These are phyloP conservation scores for Lachnellula arida DNA, from an alignment of 2,329 filamentous ascomycete species.

Conservation along the genomic window DNA sequence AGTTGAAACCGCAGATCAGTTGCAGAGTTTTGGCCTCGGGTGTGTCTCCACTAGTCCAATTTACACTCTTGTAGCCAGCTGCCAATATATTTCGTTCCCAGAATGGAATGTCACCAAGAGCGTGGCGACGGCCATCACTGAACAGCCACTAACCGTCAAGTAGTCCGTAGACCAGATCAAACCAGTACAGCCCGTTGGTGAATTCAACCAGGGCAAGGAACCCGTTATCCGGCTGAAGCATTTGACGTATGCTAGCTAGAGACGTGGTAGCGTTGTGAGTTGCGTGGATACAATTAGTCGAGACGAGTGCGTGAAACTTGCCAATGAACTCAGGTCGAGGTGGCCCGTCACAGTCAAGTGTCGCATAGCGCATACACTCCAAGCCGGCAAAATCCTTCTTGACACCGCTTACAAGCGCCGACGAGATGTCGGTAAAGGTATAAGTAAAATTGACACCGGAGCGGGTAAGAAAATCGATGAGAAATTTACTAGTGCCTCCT, in stretches of 20 bases:
- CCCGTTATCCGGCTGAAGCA: constrained; percentile 8
- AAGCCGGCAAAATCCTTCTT: constrained; percentile 5
- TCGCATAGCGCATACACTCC: constrained; percentile 7
- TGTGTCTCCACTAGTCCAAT: not conserved
- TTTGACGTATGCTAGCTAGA: constrained; percentile 3
- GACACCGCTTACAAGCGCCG: constrained; percentile 21
- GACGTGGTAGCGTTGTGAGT: constrained; percentile 7
- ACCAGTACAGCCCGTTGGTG: constrained; percentile 18
- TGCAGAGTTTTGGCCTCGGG: not conserved
- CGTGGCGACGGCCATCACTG: constrained; percentile 18
- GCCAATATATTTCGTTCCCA: constrained; percentile 12
- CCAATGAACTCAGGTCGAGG: constrained; percentile 6
- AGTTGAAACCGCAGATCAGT: not conserved
- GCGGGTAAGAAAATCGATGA: constrained; percentile 28
- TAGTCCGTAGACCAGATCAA: constrained; percentile 22
- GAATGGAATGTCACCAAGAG: constrained; percentile 4
- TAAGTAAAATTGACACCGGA: constrained; percentile 31
- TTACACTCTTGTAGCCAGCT: constrained; percentile 3
- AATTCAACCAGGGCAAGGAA: constrained; percentile 17
- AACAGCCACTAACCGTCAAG: not conserved
- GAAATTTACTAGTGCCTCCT: constrained; percentile 35
- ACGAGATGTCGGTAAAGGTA: constrained; percentile 39
- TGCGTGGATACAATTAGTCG: constrained; percentile 21
- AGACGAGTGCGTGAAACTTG: constrained; percentile 11
- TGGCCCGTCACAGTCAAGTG: constrained; percentile 9